Evolutionary conservation across 2,329 filamentous ascomycete species (phyloP).

Genomic region (Monosporascus sp.): DNA sequence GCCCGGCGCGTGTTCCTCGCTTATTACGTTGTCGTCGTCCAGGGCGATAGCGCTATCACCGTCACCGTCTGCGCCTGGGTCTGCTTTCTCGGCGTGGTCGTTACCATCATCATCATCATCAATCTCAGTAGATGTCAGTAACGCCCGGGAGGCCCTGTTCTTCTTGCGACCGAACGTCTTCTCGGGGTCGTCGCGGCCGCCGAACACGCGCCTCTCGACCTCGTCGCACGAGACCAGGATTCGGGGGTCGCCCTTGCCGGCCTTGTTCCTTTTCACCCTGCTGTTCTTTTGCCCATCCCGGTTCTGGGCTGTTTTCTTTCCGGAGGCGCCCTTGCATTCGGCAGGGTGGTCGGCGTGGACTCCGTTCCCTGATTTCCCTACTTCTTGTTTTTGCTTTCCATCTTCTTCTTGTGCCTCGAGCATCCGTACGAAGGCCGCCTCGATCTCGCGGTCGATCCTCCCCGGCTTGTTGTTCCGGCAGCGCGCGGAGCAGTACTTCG

Average conservation of each 20-base stretch:
- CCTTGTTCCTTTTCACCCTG: slow-evolving; percentile 24
- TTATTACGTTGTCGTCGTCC: no score
- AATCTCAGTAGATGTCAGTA: slow-evolving; percentile 34
- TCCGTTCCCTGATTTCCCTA: slow-evolving; percentile 1
- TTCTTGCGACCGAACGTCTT: slow-evolving; percentile 39
- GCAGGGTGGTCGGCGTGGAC: not conserved
- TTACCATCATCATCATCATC: slow-evolving; percentile 38
- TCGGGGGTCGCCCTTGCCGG: slow-evolving; percentile 44
- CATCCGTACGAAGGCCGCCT: slow-evolving; percentile 39
- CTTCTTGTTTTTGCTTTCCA: not conserved
- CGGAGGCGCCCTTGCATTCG: no score
- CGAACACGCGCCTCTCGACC: slow-evolving; percentile 47
- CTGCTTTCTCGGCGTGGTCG: slow-evolving; percentile 9
- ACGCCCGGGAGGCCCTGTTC: slow-evolving; percentile 37
- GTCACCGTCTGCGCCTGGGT: slow-evolving; percentile 4
- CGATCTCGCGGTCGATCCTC: slow-evolving; percentile 45
- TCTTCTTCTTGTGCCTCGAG: slow-evolving; percentile 13
- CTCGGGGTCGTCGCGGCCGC: slow-evolving; percentile 36
- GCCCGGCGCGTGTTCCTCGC: not conserved
- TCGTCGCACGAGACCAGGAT: slow-evolving; percentile 44
- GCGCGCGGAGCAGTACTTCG: slow-evolving; percentile 53
- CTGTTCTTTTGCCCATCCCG: no score
- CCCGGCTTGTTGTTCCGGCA: slow-evolving; percentile 49
- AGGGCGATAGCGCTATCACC: not conserved
- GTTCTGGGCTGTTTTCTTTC: no score